Evolutionary conservation across 768 basidiomycete species (phyloP), one percentile per base, ranked within the genome.

Genomic region (Trichaptum fuscoviolaceum): DNA sequence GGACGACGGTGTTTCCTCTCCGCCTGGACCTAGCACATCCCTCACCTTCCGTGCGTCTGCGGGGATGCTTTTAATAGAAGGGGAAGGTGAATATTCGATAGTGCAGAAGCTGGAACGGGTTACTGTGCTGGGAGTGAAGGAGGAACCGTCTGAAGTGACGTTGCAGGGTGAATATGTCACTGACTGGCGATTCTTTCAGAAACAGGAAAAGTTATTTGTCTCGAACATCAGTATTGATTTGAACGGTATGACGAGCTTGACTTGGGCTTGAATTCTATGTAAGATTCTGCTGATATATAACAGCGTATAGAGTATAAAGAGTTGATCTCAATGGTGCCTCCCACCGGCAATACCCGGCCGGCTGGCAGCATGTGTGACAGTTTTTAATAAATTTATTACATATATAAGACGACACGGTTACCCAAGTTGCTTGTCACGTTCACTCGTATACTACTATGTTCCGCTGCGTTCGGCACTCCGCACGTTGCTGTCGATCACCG

Each of bases 1-100:
- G 24, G 91, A 92, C 72, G 91, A 92, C 70, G 91, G 90, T 9
- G 79, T 85, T 36, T 86, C 80, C 70, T 72, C 82, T 65, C 85
- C 85, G 24, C 85, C 86, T 23, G 82, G 83, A n/a, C 80, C 82
- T 3, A 82, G 77, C 72, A 82, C 79, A 64, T 82, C 71, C 10
- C 71, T 91, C 64, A 80, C 71, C 0, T 84, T 91, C 72, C 63
- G 68, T 0, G 83, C 79, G 9, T 66, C 68, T 3, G 69, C 70
- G 17, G 73, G 77, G 10, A 65, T 72, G 62, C 67, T 91, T 26
- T 64, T 64, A 0, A 78, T 89, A 27, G 68, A 67, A 35, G 77
- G 75, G 57, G 60, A 67, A 1, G 85, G 82, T 1, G 52, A 69
- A 10, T 89, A 82, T 75, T 63, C 75, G 2, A 74, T 90, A 12